Base-by-base conservation (phyloP, 1,284 basidiomycete species). In the Ceratobasidium sp. region DNA sequence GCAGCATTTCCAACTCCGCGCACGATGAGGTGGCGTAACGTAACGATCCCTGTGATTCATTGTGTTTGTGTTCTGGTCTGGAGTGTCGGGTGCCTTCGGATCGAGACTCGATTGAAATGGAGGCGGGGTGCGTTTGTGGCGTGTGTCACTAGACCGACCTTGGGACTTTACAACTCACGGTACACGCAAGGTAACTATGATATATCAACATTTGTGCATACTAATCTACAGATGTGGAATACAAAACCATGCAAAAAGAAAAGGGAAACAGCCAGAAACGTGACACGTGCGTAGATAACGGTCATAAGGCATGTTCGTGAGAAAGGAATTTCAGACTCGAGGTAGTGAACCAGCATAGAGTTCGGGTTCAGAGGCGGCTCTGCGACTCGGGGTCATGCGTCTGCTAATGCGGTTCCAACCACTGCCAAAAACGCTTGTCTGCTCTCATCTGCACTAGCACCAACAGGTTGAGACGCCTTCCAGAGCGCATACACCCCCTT, bases 401-500 rank as follows among this genome's bases (percentile, higher is more conserved):
- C 69, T 45, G 45, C 58, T 17, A 73, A 17, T 39, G 69, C 58
- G 42, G n/a, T 56, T 8, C 58, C 39, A 42, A 73, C 69, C 17
- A 73, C 28, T 5, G 54, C 69, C 56, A 73, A 17, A 33, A 73
- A 73, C 17, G 69, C 69, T 31, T 63, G 54, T 26, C 47, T 61
- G 69, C 49, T 73, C 56, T 73, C 69, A 20, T 73, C 69, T 51
- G 69, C 17, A 42, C 17, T 63, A 2, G 56, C 23, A 15, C 23
- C 49, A 5, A 42, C 58, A 31, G 47, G 54, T 8, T 42, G 69
- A 17, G 69, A 73, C 6, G 69, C 58, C 39, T 60, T 56, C 69
- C 69, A 73, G n/a, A 73, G 45, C 17, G 69, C 69, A 61, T 73
- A 73, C 69, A 73, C 51, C 37, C 69, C 69, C 58, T 63, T 73